Evolutionary conservation across 2,329 filamentous ascomycete species (phyloP).

Genomic region (Talaromyces sp.): DNA sequence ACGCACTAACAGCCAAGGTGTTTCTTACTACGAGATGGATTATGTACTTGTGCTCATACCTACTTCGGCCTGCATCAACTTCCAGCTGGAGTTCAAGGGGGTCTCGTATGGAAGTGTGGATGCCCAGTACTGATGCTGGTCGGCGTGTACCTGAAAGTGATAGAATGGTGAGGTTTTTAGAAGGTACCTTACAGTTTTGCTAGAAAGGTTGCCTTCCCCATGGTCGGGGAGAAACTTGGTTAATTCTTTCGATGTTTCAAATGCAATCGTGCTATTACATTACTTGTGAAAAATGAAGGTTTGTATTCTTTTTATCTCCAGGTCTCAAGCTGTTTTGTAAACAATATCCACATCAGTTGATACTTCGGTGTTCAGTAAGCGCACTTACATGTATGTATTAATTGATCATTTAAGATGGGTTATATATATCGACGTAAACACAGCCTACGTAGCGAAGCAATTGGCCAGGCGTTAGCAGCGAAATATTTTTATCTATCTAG

Average conservation of each 20-base stretch:
- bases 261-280: too few relatives aligned
- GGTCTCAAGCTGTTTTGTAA: too few relatives aligned
- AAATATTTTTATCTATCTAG: background rate
- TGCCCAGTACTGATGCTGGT: slow-evolving; percentile 15
- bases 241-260: background rate
- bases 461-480: background rate
- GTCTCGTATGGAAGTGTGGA: slow-evolving; percentile 19
- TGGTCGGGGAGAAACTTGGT: too few relatives aligned
- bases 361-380: too few relatives aligned
- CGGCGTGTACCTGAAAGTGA: background rate
- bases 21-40: slow-evolving; percentile 11
- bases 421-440: too few relatives aligned
- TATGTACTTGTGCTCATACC: slow-evolving; percentile 17
- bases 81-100: slow-evolving; percentile 22
- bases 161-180: slow-evolving; percentile 1
- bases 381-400: too few relatives aligned
- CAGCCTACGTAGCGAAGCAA: background rate
- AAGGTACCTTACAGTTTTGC: slow-evolving; percentile 12
- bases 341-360: too few relatives aligned
- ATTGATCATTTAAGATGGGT: too few relatives aligned
- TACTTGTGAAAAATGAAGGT: too few relatives aligned
- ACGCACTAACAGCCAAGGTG: slow-evolving; percentile 14
- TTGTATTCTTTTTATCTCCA: too few relatives aligned
- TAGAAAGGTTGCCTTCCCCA: too few relatives aligned
- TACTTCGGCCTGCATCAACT: slow-evolving; percentile 18